Conservation (phyloP, 805 yeast species). For the Ogataea dorogensis region DNA sequence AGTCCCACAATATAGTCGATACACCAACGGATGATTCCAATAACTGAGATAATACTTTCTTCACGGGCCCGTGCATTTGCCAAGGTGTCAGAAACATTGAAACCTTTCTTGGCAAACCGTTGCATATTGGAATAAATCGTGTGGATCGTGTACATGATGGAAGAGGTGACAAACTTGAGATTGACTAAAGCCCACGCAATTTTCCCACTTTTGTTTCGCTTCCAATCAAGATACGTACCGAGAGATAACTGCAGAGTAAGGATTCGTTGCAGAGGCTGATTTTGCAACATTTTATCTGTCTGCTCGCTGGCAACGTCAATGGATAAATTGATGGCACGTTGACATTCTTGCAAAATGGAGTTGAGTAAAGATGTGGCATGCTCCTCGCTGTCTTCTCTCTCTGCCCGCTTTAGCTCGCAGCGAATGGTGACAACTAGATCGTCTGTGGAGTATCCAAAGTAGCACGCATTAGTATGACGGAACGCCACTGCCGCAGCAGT, state of each 20-base stretch:
- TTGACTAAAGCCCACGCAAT: slow-evolving; percentile 66
- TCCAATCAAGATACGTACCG: slow-evolving; percentile 48
- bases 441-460: slow-evolving; percentile 62
- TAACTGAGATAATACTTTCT: slow-evolving; percentile 57
- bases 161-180: slow-evolving; percentile 68
- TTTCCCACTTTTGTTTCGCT: slow-evolving; percentile 38
- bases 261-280: slow-evolving; percentile 75
- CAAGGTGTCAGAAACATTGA: slow-evolving; percentile 45
- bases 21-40: slow-evolving; percentile 87
- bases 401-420: slow-evolving; percentile 39
- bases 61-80: slow-evolving; percentile 46
- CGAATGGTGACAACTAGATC: slow-evolving; percentile 63
- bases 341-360: slow-evolving; percentile 61
- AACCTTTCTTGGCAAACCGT: slow-evolving; percentile 54
- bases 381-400: slow-evolving; percentile 21
- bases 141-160: slow-evolving; percentile 60
- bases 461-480: slow-evolving; percentile 69
- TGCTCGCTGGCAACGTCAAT: slow-evolving; percentile 71
- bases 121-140: slow-evolving; percentile 64
- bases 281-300: slow-evolving; percentile 69
- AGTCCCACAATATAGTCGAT: slow-evolving; percentile 71
- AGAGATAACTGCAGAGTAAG: slow-evolving; percentile 66
- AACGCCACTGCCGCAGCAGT: slow-evolving; percentile 62
- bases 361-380: slow-evolving; percentile 37
- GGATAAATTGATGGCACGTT: slow-evolving; percentile 70